phyloP scores from a whole-genome alignment of 495 filamentous ascomycete genomes.

The Emericellopsis terricola region DNA sequence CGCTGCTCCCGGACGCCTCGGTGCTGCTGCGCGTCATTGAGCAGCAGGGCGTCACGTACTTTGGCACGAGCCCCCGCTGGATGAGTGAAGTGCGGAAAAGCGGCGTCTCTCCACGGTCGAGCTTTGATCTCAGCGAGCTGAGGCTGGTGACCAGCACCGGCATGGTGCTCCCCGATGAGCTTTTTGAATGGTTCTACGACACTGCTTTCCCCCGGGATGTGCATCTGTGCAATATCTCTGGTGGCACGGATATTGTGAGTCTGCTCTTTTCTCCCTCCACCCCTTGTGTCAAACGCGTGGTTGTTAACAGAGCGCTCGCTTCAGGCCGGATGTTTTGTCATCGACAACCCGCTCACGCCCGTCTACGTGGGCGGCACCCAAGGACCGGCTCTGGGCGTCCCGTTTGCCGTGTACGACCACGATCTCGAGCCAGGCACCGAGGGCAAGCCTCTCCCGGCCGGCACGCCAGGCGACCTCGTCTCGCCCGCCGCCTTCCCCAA shows the following conservation, averaged over 20 bases:
- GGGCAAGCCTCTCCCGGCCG: conserved; percentile 28
- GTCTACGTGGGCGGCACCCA: conserved; percentile 56
- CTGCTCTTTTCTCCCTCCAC: background rate
- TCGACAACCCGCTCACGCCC: conserved; percentile 49
- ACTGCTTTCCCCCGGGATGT: conserved; percentile 44
- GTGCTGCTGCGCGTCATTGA: conserved; percentile 40
- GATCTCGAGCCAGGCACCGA: conserved; percentile 25
- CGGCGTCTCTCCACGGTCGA: conserved; percentile 36
- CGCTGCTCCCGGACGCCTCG: conserved; percentile 42
- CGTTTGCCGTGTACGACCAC: conserved; percentile 49
- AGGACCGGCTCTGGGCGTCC: conserved; percentile 42
- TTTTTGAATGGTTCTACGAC: conserved; percentile 76
- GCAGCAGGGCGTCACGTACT: conserved; percentile 37
- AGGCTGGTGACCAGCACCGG: conserved; percentile 47
- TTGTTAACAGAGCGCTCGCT: background rate
- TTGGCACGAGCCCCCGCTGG: conserved; percentile 60
- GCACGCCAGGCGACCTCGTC: conserved; percentile 56
- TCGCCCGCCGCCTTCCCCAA: conserved; percentile 52
- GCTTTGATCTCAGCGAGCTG: conserved; percentile 41
- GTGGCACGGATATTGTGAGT: conserved; percentile 54
- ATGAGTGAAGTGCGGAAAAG: conserved; percentile 47
- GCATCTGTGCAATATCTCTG: conserved; percentile 56
- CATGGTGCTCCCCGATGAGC: conserved; percentile 55
- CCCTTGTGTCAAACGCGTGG: background rate
- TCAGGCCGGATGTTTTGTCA: conserved; percentile 48